These are phyloP conservation scores for Mantamonas sphyraenae DNA, from an alignment of 78 protist species.

Conservation along the genomic window DNA sequence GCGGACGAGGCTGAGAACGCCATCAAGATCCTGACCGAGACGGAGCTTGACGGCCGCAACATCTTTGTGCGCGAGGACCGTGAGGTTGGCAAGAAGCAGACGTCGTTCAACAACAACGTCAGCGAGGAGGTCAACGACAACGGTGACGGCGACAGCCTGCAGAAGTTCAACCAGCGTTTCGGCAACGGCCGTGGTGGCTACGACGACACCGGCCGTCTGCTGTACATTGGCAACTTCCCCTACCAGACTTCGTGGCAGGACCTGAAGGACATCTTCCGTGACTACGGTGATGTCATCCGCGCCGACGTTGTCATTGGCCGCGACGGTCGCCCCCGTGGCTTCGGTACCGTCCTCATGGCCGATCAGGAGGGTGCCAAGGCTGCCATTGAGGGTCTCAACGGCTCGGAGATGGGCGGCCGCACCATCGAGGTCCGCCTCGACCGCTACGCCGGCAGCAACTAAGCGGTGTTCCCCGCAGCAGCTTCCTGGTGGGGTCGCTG, in stretches of 20 bases:
- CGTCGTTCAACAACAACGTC: too few species aligned
- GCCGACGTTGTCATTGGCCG: conserved; percentile 2
- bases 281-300: conserved; percentile 2
- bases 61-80: conserved; percentile 18
- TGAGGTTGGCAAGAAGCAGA: too few species aligned
- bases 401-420: not conserved
- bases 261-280: conserved; percentile 9
- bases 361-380: not conserved
- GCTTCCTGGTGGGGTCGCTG: too few species aligned
- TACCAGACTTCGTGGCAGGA: conserved; percentile 8
- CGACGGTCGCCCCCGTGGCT: conserved; percentile 9
- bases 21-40: conserved; percentile 7
- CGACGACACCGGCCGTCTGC: not conserved
- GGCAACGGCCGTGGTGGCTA: not conserved
- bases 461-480: too few species aligned
- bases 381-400: not conserved
- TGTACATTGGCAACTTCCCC: conserved; percentile 1
- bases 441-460: too few species aligned
- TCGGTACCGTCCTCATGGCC: conserved; percentile 1
- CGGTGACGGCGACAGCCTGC: too few species aligned
- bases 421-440: not conserved
- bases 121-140: too few species aligned
- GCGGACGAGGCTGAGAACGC: conserved; percentile 9
- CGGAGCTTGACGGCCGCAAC: conserved; percentile 15
- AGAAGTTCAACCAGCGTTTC: too few species aligned